Base-by-base conservation (phyloP, 345 rosid genomes). In the Combretum micranthum region DNA sequence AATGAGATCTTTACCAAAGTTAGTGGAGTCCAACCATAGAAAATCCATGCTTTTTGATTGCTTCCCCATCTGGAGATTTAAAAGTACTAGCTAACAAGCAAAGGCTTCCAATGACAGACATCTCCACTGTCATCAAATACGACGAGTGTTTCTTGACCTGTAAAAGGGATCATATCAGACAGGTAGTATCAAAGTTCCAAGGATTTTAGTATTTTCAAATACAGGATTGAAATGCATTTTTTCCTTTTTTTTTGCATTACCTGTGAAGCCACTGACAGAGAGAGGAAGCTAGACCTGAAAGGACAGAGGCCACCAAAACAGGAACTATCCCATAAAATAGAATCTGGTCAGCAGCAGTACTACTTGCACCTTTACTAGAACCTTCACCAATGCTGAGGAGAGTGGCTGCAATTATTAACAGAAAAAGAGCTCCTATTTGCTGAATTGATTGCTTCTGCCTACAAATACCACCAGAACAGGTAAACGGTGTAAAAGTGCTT, bases 211-310 rank as follows among this genome's bases (percentile, higher is more conserved):
- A 20, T 26, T 25, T 43, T 26, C 46, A 19, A 14, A 10, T 15
- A 57, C 20, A 47, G 17, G 45, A 49, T 26, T 2, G 23, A 47
- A 23, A 17, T 20, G 57, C 4, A 14, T 14, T n/a, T 23, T 17
- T 49, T 55, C 47, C 47, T 22, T 43, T 48, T 49, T 56, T 60
- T 25, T 32, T 32, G 39, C 39, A 32, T 70, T 50, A 83, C 97
- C 96, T 85, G 97, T 66, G 96, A 85, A 71, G 97, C 96, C 92
- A 94, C 61, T 94, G 97, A 64, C 99, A 90, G 55, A 90, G 75
- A 60, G 95, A 69, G 20, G 99, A 93, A 57, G 97, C 99, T 62
- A 93, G 81, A 68, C 99, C 97, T 18, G 99, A 93, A 61, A 93
- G 97, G 18, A 90, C 84, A 61, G 99, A 93, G 59, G 96, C 99